Conservation (phyloP, 2,329 filamentous ascomycete genomes). For the Apiospora saccharicola region DNA sequence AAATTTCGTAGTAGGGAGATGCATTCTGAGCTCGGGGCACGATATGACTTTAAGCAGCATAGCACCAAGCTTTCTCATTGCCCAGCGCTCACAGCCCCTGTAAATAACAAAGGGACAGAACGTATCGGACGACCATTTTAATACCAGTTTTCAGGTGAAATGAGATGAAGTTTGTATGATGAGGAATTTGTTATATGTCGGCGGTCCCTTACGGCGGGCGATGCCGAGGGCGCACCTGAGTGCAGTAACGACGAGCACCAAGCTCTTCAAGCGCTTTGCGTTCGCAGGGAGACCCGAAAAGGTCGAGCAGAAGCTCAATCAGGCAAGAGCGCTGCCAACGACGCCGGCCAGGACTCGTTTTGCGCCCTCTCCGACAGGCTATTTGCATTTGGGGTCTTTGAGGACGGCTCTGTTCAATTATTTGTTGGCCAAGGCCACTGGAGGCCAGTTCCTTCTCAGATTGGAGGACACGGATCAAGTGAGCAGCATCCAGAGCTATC, state of each 20-base stretch:
- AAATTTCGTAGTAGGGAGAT: not conserved
- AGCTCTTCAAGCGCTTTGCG: constrained; percentile 36
- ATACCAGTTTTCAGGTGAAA: not conserved
- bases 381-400: constrained; percentile 89
- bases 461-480: constrained; percentile 97
- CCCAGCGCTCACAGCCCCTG: not conserved
- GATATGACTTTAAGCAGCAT: constrained; percentile 8
- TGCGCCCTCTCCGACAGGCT: constrained; percentile 93
- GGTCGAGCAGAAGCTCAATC: constrained; percentile 19
- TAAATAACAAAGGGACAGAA: not conserved
- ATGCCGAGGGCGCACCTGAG: constrained; percentile 4
- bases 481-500: constrained; percentile 30
- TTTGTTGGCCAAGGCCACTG: constrained; percentile 84
- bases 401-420: constrained; percentile 97
- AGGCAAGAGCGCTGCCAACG: not conserved
- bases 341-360: constrained; percentile 80
- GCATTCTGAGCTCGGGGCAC: constrained; percentile 13
- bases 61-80: not conserved
- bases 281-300: constrained; percentile 37
- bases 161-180: not conserved
- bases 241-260: constrained; percentile 10
- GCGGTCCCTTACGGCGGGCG: constrained; percentile 4
- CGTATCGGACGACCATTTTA: not conserved
- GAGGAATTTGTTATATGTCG: not conserved
- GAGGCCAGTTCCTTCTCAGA: constrained; percentile 87